phyloP scores from a whole-genome alignment of 2,329 filamentous ascomycete species.

The Cladosporium sp. region DNA sequence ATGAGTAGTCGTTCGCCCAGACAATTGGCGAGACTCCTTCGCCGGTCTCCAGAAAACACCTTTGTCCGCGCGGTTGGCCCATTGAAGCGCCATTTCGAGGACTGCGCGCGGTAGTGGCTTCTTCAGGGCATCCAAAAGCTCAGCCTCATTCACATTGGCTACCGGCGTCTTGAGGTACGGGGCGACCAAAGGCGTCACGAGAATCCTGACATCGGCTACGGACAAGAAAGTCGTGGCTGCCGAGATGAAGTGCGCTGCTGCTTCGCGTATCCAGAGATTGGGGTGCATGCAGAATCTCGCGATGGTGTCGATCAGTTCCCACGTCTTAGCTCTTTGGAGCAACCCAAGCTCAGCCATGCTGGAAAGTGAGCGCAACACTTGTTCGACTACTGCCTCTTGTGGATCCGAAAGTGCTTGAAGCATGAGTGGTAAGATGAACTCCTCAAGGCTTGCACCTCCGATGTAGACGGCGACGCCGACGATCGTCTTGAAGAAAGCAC shows the following conservation, averaged over 20 bases:
- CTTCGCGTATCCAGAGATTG: conserved; percentile 90
- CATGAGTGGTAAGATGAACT: conserved; percentile 94
- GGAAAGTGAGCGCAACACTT: conserved; percentile 78
- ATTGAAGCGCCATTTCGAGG: conserved; percentile 77
- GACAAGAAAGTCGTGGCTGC: conserved; percentile 70
- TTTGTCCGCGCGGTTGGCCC: conserved; percentile 64
- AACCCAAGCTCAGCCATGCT: conserved; percentile 83
- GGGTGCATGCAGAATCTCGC: conserved; percentile 87
- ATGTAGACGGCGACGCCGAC: conserved; percentile 89
- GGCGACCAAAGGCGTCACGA: conserved; percentile 70
- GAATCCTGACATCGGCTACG: conserved; percentile 73
- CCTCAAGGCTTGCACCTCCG: conserved; percentile 81
- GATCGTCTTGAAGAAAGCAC: conserved; percentile 91
- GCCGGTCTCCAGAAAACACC: conserved; percentile 83
- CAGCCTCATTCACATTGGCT: conserved; percentile 63
- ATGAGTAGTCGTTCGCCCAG: conserved; percentile 41
- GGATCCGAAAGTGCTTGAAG: conserved; percentile 87
- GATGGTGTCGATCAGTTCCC: conserved; percentile 80
- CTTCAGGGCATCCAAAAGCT: conserved; percentile 75
- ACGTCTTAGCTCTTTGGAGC: conserved; percentile 74
- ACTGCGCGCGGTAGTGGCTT: conserved; percentile 71
- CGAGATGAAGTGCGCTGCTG: conserved; percentile 75
- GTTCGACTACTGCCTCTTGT: conserved; percentile 90
- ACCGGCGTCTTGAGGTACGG: conserved; percentile 74
- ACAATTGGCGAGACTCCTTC: conserved; percentile 64